phyloP scores from a whole-genome alignment of 192 early-diverging fungal species.

The Linnemannia zychae region DNA sequence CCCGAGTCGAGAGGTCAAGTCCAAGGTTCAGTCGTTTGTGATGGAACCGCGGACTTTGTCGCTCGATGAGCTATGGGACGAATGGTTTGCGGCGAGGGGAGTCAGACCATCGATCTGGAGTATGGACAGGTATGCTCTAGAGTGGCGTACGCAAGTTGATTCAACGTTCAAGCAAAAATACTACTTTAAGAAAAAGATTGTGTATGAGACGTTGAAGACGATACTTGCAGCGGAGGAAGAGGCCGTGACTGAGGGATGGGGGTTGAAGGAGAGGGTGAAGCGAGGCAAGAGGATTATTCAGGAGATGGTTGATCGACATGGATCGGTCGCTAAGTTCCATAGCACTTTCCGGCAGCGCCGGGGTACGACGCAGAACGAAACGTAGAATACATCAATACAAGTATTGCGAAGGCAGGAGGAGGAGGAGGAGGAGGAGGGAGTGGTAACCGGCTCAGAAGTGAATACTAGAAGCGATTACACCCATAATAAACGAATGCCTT shows the following conservation, averaged over 20 bases:
- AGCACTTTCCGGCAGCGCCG: neutral
- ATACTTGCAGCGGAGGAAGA: neutral
- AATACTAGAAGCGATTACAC: too few species aligned
- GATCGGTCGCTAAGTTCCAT: neutral
- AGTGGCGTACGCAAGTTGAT: neutral
- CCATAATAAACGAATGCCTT: too few species aligned
- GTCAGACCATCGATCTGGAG: neutral
- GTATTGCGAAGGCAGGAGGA: neutral
- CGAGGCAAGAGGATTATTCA: neutral
- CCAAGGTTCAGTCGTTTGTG: neutral
- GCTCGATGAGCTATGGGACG: neutral
- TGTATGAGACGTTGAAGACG: neutral
- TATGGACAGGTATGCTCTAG: neutral
- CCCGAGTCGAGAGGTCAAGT: neutral
- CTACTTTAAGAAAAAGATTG: neutral
- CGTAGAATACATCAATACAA: neutral
- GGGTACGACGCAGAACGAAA: neutral
- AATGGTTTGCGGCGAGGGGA: neutral
- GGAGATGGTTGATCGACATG: neutral
- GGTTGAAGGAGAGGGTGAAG: neutral
- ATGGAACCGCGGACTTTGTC: neutral
- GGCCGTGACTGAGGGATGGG: neutral
- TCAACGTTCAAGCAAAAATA: neutral
- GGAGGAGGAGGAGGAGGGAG: too few species aligned
- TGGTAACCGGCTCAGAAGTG: too few species aligned